Evolutionary conservation across 768 basidiomycete genomes (phyloP).

Genomic region (Collybia mongolica): DNA sequence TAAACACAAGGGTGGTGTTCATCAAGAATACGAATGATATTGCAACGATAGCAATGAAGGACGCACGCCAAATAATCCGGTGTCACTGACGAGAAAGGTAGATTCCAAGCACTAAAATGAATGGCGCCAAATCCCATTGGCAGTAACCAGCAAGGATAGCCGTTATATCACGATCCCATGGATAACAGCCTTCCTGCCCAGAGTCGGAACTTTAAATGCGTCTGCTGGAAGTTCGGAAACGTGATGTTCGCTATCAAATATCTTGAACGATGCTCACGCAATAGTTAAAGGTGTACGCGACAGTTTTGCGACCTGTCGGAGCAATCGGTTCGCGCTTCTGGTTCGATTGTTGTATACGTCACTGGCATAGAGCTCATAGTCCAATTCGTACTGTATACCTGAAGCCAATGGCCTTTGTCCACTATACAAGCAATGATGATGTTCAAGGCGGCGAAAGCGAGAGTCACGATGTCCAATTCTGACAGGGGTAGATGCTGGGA

Average conservation of each 20-base stretch:
- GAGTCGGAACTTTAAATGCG: too few species aligned
- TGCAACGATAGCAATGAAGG: conserved; percentile 9
- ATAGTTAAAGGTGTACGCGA: too few species aligned
- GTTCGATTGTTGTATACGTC: not conserved
- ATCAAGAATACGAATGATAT: conserved; percentile 4
- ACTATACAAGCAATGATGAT: conserved; percentile 11
- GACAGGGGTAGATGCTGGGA: conserved; percentile 8
- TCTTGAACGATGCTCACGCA: too few species aligned
- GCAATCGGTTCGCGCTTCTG: not conserved
- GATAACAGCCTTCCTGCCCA: too few species aligned
- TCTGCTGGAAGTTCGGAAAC: not conserved
- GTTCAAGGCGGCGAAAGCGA: conserved; percentile 12
- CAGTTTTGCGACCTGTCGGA: not conserved
- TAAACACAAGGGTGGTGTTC: too few species aligned
- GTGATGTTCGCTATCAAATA: not conserved
- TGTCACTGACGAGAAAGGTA: conserved; percentile 17
- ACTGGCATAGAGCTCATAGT: not conserved
- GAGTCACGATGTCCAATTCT: conserved; percentile 15
- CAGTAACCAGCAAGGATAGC: not conserved
- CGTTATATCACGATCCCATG: not conserved
- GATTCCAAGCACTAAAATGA: conserved; percentile 18
- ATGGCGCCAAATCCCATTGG: conserved; percentile 16
- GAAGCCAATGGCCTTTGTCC: conserved; percentile 16
- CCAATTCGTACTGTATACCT: not conserved
- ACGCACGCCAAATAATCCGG: conserved; percentile 18